Evolutionary conservation across 805 yeast species (phyloP), one percentile per base, ranked within the genome.

Genomic region (Lipomyces spencermartinsiae): DNA sequence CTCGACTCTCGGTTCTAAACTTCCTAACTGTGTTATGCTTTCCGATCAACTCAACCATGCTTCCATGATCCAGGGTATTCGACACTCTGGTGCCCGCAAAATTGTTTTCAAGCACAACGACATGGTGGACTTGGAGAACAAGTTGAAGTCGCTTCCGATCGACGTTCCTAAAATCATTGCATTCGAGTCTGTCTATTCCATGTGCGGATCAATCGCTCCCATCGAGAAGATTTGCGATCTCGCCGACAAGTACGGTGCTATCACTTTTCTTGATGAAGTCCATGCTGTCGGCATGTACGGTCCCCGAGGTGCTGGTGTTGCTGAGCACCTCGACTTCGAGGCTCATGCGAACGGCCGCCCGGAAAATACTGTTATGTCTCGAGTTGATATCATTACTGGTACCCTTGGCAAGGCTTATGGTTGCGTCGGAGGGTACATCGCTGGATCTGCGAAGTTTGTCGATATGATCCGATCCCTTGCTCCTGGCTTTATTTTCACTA

Each of bases 251-350:
- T 95, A 95, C 78, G 98, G 98, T 70, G 98, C 98, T 59, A 81
- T 95, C 75, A 95, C 99, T 37, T 95, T 95, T 80, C 83, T 95
- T 78, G 99, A 95, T 79, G 99, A 95, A 80, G 99, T 95, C 51
- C 99, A 95, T 77, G 98, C 99, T 46, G 98, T 95, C 59, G 99
- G 99, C 65, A 86, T 95, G 89, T 95, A 95, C 78, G 99, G 99
- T 75, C 98, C 99, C 68, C 97, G 91, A 76, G 99, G 99, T 77
- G 99, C 97, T 43, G 99, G 99, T 82, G 98, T 95, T 64, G 97
- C 98, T 59, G 99, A 95, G 80, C 99, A 95, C 79, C 83, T 90
- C 75, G 92, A 95, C 80, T 95, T 93, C 74, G 91, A 91, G 59
- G 87, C 88, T 64, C 97, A 94, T 78, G 86, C 91, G 76, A 78